Base-by-base conservation (phyloP, 1,139 yeast genomes). In the Chernovozyma sophiae-reginae region DNA sequence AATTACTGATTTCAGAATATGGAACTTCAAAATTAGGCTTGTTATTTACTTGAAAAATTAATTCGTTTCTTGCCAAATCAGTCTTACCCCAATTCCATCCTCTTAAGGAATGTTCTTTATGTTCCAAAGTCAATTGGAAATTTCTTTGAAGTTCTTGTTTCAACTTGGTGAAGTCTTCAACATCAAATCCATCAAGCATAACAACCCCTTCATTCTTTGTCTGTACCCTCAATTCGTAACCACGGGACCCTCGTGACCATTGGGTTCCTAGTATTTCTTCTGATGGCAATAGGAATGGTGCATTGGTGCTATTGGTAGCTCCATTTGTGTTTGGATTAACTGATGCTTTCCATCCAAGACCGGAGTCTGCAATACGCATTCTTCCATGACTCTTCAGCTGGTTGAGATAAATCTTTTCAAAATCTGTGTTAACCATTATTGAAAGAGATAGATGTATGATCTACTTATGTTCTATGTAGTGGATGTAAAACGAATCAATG, bases 41-140 rank as follows among this genome's bases (percentile, higher is more conserved):
- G 50, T 89, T 89, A 52, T 86, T 86, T 25, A 90, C 81, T 40
- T 81, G 81, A 62, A 94, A 90, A 24, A 87, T 77, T 61, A 92
- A 69, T 58, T 92, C 98, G 49, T 89, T 86, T 55, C 96, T 78
- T 12, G 95, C 96, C 58, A 94, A 77, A 57, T 90, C 96, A 10
- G 92, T 74, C 45, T 82, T 81, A 39, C 99, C 99, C 98, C 98
- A 92, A 60, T 92, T 92, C 98, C 98, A 92, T 30, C 99, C 99
- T 62, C 97, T 78, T 48, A 92, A 68, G 4, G 97, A 85, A 59
- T 92, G 98, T 52, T 92, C 97, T 51, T 74, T 79, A 45, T 77
- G 82, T 50, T 92, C 97, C 44, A 94, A 70, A 37, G 75, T 74
- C 35, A 86, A 68, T 40, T 65, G 71, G 61, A 89, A 87, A 52